Conservation (phyloP, 345 rosid species). For the Gossypium thurberi region DNA sequence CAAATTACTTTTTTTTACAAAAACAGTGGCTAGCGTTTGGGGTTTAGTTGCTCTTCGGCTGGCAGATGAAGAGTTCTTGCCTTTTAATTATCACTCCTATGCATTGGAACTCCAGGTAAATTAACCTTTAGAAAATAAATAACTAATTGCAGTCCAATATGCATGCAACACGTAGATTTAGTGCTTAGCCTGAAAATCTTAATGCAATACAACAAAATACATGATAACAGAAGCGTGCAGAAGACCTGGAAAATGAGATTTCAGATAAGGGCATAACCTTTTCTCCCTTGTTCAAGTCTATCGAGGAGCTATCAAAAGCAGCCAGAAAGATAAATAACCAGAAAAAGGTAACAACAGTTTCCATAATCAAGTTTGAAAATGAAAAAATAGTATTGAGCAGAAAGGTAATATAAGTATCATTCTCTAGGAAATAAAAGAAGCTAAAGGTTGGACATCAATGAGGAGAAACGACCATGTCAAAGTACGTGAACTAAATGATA, state of each 20-base stretch:
- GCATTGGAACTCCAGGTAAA: slow-evolving; percentile 64
- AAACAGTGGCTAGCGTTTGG: slow-evolving; percentile 57
- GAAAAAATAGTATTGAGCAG: neutral
- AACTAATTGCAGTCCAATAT: neutral
- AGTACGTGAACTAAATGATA: slow-evolving; percentile 56
- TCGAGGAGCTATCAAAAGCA: slow-evolving; percentile 43
- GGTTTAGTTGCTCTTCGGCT: slow-evolving; percentile 71
- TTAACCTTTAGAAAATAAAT: slow-evolving; percentile 2
- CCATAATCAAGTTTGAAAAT: slow-evolving; percentile 9
- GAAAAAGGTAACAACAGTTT: slow-evolving; percentile 39
- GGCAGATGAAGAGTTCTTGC: slow-evolving; percentile 73
- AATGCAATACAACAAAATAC: slow-evolving; percentile 8
- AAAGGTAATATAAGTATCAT: slow-evolving; percentile 5
- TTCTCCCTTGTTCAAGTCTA: slow-evolving; percentile 49
- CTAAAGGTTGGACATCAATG: slow-evolving; percentile 26
- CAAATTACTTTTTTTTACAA: neutral
- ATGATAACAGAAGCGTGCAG: slow-evolving; percentile 37
- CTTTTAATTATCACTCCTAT: slow-evolving; percentile 60
- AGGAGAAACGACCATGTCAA: neutral
- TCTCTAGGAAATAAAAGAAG: slow-evolving; percentile 15
- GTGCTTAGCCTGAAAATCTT: neutral
- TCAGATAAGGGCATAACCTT: slow-evolving; percentile 34
- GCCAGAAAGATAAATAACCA: slow-evolving; percentile 41
- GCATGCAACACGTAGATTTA: neutral
- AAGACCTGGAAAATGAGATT: slow-evolving; percentile 45